phyloP scores from a whole-genome alignment of 768 basidiomycete species.

The Baorangia bicolor region DNA sequence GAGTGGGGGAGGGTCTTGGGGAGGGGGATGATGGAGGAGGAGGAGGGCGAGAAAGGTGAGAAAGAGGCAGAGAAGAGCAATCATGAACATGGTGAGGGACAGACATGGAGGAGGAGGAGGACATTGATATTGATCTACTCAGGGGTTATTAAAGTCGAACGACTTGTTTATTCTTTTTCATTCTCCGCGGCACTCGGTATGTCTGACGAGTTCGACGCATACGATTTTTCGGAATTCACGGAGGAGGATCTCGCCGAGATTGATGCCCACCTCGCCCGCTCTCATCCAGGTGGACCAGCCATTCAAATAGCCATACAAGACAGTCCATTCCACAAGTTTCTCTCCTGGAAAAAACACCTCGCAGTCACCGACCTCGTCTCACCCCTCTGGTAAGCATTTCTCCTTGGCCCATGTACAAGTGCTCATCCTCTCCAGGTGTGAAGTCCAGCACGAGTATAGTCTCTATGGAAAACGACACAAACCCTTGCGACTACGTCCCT shows the following conservation, averaged over 20 bases:
- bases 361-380: slow-evolving; percentile 64
- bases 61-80: slow-evolving; percentile 8
- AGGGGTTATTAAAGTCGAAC: slow-evolving; percentile 15
- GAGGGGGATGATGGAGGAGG: background rate
- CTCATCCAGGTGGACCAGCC: slow-evolving; percentile 26
- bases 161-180: slow-evolving; percentile 16
- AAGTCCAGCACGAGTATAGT: slow-evolving; percentile 76
- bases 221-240: slow-evolving; percentile 56
- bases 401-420: background rate
- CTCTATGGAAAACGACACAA: slow-evolving; percentile 55
- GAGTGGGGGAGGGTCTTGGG: background rate
- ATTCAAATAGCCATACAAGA: slow-evolving; percentile 35
- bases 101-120: background rate
- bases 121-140: background rate
- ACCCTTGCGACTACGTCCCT: slow-evolving; percentile 51
- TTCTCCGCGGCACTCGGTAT: slow-evolving; percentile 18
- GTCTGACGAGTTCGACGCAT: slow-evolving; percentile 45
- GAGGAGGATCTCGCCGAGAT: slow-evolving; percentile 51
- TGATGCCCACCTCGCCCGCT: slow-evolving; percentile 21
- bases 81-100: slow-evolving; percentile 1
- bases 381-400: slow-evolving; percentile 52
- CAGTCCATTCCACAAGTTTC: slow-evolving; percentile 43
- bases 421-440: slow-evolving; percentile 56
- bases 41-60: background rate
- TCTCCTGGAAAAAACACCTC: slow-evolving; percentile 41